These are phyloP conservation scores for Stygiomarasmius scandens DNA, from an alignment of 1,284 basidiomycete genomes.

Conservation along the genomic window DNA sequence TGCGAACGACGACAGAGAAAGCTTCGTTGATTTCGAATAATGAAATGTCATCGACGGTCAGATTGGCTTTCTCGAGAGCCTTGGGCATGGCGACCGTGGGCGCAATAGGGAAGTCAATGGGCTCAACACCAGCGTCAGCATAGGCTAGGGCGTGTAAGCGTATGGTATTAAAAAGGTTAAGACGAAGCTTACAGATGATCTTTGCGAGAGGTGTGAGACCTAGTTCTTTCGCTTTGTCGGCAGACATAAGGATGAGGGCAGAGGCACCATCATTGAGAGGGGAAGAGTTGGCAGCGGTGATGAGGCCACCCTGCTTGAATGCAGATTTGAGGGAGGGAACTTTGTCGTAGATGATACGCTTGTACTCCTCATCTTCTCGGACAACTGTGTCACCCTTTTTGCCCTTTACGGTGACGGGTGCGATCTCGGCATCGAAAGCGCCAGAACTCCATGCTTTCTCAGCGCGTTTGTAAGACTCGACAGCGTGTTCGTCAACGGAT, in stretches of 20 bases:
- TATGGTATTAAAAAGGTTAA: conserved; percentile 18
- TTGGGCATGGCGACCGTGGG: conserved; percentile 91
- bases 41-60: conserved; percentile 84
- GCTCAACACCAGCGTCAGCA: conserved; percentile 95
- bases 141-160: conserved; percentile 64
- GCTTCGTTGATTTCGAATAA: conserved; percentile 98
- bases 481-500: conserved; percentile 86
- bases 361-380: conserved; percentile 97
- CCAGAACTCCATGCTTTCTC: conserved; percentile 89
- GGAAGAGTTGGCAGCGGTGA: conserved; percentile 97
- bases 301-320: conserved; percentile 88
- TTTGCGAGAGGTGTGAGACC: conserved; percentile 90
- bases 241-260: conserved; percentile 91
- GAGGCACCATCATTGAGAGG: conserved; percentile 97
- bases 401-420: conserved; percentile 91
- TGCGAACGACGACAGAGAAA: conserved; percentile 92
- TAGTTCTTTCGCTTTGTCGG: conserved; percentile 86
- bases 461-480: conserved; percentile 94
- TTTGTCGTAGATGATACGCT: conserved; percentile 92
- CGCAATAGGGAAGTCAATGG: conserved; percentile 96
- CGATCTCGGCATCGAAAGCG: conserved; percentile 87
- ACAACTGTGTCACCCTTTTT: conserved; percentile 93
- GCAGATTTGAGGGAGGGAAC: conserved; percentile 85
- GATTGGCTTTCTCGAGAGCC: conserved; percentile 87
- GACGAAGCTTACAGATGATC: conserved; percentile 73